Base-by-base conservation (phyloP, 331 rosid genomes). In the Pyrus hybrid region DNA sequence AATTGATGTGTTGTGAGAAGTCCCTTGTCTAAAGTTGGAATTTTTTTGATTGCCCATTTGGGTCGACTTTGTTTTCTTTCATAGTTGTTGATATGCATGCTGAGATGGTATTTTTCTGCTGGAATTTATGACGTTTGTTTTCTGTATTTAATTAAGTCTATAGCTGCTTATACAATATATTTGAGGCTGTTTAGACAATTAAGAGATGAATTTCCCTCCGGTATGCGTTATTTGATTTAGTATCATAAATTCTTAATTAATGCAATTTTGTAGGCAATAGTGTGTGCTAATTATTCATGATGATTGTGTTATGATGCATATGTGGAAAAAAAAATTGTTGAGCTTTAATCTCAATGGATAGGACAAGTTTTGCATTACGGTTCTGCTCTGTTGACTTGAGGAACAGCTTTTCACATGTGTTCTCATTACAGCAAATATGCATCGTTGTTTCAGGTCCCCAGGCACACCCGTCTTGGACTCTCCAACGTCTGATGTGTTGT, bases 361-460 rank as follows among this genome's bases (percentile, higher is more conserved):
- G 56, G 69, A 73, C 56, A 14, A 58, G 12, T 73, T 73, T 41
- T 23, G 72, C 43, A 41, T 43, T 62, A 73, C 13, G 70, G n/a
- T 7, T 43, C 23, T 33, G 17, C 68, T 43, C 30, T 30, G 2
- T 72, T 57, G 64, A 37, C 57, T 67, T 26, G 68, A 60, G 29
- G 0, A 6, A 49, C 49, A 35, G 35, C 68, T 54, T 18, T 20
- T 37, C 61, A 18, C 53, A 2, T 78, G 14, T 10, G 22, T 62
- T 60, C 30, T 62, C 45, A 60, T 25, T 29, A 32, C 45, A 63
- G 53, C 73, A 61, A 2, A 51, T 62, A 35, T 77, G 79, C 68
- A 74, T 23, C 62, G 29, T 67, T 28, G 62, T 80, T 83, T 17
- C 85, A 91, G 97, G 86, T 86, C 87, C 70, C 80, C 71, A 1